Evolutionary conservation across 2,329 filamentous ascomycete genomes (phyloP), one percentile per base, ranked within the genome.

Genomic region (Huntiella omanensis): DNA sequence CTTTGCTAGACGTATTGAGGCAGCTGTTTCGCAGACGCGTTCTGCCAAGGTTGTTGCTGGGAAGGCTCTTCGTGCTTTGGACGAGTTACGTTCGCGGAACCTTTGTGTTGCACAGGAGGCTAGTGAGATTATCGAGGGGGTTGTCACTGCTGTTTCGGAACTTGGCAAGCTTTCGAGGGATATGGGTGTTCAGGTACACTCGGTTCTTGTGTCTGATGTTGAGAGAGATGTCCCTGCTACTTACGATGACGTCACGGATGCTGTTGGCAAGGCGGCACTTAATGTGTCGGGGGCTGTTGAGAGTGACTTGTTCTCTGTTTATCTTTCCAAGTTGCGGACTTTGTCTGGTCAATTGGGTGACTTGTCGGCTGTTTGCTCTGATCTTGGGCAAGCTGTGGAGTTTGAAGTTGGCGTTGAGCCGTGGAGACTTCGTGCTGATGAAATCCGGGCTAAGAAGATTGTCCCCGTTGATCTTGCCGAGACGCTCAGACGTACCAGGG

Each of bases 381-480:
- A 86, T 56, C 66, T 87, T 15, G 75, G 76, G 35, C 75, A 80
- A 55, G 81, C 81, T 0, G 69, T 80, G 50, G 82, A 88, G 59
- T 88, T 96, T 55, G 84, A 93, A 52, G 72, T 75, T 51, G 72
- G 69, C 16, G 69, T 74, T 0, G 73, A 81, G 3, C 91, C 91
- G 2, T 98, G 91, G 91, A 70, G 82, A 45, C 69, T 85, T 32
- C 80, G 87, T 46, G 79, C 85, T 3, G 75, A 82, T 54, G 81
- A 91, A 55, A 71, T 96, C 45, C 84, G 80, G 60, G 75, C 76
- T n/a, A 80, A 80, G 53, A 88, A 91, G 65, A 77, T 75, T 16
- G 74, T 84, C 33, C 80, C 84, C 0, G 71, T 86, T 35, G 85
- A 94, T 56, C 77, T 81, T 0, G 85, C 94, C 57, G 83, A 88